phyloP scores from a whole-genome alignment of 2,329 filamentous ascomycete species.

The Paramyrothecium roridum region DNA sequence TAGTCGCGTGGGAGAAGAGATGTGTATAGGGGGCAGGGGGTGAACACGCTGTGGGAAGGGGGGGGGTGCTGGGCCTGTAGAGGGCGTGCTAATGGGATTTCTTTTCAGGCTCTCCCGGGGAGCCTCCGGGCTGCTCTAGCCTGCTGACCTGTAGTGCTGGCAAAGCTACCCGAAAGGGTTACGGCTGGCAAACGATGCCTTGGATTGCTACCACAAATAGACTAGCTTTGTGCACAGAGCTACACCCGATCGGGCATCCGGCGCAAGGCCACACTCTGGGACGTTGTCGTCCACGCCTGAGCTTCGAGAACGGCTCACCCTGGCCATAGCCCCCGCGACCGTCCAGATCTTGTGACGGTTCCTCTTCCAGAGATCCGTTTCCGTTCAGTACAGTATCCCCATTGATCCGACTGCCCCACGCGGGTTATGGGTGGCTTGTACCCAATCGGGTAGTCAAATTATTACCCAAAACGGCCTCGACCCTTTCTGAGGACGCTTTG shows the following conservation, averaged over 20 bases:
- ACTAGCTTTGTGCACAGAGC: neutral
- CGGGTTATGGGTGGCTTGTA: neutral
- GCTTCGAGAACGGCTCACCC: neutral
- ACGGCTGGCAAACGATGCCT: neutral
- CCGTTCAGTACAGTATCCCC: neutral
- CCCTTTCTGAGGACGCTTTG: neutral
- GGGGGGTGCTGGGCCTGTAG: neutral
- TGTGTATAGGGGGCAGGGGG: neutral
- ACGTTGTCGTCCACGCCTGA: neutral
- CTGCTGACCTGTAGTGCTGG: conserved; percentile 1
- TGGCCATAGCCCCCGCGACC: neutral
- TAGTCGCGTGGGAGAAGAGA: too few relatives aligned
- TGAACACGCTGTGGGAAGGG: neutral
- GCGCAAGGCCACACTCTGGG: neutral
- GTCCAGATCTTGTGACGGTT: neutral
- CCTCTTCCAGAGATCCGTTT: neutral
- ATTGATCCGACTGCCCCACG: neutral
- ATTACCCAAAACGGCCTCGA: neutral
- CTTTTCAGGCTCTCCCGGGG: neutral
- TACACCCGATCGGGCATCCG: neutral
- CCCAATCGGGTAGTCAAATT: neutral
- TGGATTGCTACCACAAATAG: neutral
- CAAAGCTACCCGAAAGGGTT: neutral
- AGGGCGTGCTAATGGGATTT: neutral
- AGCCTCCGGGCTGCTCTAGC: conserved; percentile 1